Conservation (phyloP, 495 filamentous ascomycete genomes). For the Cercophora sp. region DNA sequence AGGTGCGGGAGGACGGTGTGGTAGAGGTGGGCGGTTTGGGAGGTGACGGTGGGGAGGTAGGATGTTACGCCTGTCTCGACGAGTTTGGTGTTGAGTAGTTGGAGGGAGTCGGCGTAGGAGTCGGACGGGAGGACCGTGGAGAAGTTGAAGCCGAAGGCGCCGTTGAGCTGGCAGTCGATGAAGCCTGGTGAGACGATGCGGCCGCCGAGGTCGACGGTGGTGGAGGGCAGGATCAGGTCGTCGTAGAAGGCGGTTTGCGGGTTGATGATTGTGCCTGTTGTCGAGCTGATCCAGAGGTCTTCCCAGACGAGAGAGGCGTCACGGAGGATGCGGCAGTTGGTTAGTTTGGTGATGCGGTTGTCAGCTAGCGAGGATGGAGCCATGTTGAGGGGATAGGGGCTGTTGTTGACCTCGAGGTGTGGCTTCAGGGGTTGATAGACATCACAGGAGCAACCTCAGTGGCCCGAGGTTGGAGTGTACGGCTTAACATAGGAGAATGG, state of each 20-base stretch:
- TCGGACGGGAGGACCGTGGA: slow-evolving; percentile 63
- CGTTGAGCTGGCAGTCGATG: slow-evolving; percentile 84
- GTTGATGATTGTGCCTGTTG: slow-evolving; percentile 69
- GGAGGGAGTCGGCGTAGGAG: slow-evolving; percentile 63
- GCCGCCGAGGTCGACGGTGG: slow-evolving; percentile 66
- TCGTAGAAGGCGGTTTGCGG: slow-evolving; percentile 75
- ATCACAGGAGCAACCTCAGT: too few relatives aligned
- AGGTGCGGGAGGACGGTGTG: slow-evolving; percentile 64
- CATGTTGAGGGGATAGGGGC: too few relatives aligned
- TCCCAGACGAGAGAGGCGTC: slow-evolving; percentile 59
- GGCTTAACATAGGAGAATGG: too few relatives aligned
- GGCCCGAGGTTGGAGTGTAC: too few relatives aligned
- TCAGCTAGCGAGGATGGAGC: too few relatives aligned
- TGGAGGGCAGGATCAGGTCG: slow-evolving; percentile 55
- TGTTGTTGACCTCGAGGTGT: too few relatives aligned
- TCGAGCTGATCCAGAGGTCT: slow-evolving; percentile 75
- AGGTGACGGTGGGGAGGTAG: slow-evolving; percentile 76
- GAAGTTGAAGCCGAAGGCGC: slow-evolving; percentile 83
- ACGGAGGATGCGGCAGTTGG: slow-evolving; percentile 70
- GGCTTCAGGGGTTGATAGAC: too few relatives aligned
- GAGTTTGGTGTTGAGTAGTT: slow-evolving; percentile 62
- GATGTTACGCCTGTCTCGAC: slow-evolving; percentile 76
- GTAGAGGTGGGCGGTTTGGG: slow-evolving; percentile 66
- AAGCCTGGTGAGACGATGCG: slow-evolving; percentile 76
- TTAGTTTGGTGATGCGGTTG: slow-evolving; percentile 71